Percentiles rank a stretch among this genome's conserved stretches.
Evolutionary conservation across 176 grass and related monocot species (phyloP).

Genomic region (Juncus inflexus): DNA sequence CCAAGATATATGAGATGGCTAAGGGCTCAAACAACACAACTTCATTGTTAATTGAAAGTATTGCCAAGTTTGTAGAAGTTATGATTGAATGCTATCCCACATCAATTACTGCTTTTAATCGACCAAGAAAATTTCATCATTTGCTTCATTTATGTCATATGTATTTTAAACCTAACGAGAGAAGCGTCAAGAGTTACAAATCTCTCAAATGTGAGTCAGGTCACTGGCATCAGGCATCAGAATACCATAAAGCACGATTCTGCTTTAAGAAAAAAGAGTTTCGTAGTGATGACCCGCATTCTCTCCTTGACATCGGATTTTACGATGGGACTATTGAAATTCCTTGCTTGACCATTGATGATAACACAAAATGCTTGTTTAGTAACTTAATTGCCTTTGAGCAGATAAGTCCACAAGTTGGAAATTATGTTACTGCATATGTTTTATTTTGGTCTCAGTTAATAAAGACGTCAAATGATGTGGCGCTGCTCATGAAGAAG

Average conservation of each 20-base stretch:
- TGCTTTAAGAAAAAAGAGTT: too few relatives aligned
- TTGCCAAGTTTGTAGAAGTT: background rate
- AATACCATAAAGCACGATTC: too few relatives aligned
- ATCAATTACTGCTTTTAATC: background rate
- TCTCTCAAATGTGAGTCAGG: too few relatives aligned
- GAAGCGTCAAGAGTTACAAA: too few relatives aligned
- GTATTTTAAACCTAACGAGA: background rate
- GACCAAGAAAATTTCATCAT: too few relatives aligned
- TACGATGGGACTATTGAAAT: too few relatives aligned
- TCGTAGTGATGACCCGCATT: too few relatives aligned
- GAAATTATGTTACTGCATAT: background rate
- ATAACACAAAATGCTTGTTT: constrained; percentile 16
- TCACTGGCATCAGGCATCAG: too few relatives aligned
- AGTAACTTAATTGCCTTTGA: constrained; percentile 22
- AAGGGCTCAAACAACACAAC: background rate
- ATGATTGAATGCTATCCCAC: background rate
- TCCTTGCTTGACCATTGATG: too few relatives aligned
- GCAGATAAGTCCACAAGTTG: constrained; percentile 20
- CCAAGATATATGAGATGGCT: background rate
- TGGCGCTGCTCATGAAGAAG: constrained; percentile 10
- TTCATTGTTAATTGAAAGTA: background rate
- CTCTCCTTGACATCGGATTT: too few relatives aligned
- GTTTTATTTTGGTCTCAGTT: too few relatives aligned
- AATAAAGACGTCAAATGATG: constrained; percentile 20
- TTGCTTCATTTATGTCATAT: too few relatives aligned